Evolutionary conservation across 148 eudicot genomes (phyloP), one percentile per base, ranked within the genome.

Genomic region (Silene uniflora): DNA sequence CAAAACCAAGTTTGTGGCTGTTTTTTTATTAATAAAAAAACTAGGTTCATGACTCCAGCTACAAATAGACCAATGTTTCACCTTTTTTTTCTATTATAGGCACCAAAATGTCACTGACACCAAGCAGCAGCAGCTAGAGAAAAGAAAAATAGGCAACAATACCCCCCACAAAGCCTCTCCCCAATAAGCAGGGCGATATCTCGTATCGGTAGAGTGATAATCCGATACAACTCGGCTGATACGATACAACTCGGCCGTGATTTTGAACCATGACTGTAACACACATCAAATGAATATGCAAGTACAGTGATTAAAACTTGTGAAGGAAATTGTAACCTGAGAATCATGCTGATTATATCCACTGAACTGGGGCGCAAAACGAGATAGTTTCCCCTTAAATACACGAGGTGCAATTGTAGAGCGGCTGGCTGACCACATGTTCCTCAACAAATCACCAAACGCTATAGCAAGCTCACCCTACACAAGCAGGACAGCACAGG

Each of bases 381-480:
- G 92, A 85, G 87, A 89, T 80, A 95, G 92, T 83, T 91, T 95
- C 22, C 90, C 93, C 84, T 95, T 95, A 77, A 95, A 95, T 65
- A 73, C 87, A 78, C 99, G 97, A 27, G 99, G 99, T 18, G 94
- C 88, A 82, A 95, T 81, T 25, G 93, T 32, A 62, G 86, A 83
- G 67, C 87, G 82, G 59, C 97, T 96, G 78, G 91, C 82, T 11
- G 91, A 86, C 99, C 99, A 95, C 73, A 92, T 85, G 77, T 86
- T 88, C 78, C 98, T 91, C 86, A 95, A 80, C 22, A 95, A 72
- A 22, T 92, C 99, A 80, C 99, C 99, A 88, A 95, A 95, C 64
- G 98, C 89, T 86, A 86, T 69, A n/a, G 99, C 99, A 83, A 95
- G 98, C 84, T 95, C 99, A 64, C 99, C 99, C 99, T 95, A 90